phyloP scores from a whole-genome alignment of 768 basidiomycete genomes.

The Nevesoporus exiguus region DNA sequence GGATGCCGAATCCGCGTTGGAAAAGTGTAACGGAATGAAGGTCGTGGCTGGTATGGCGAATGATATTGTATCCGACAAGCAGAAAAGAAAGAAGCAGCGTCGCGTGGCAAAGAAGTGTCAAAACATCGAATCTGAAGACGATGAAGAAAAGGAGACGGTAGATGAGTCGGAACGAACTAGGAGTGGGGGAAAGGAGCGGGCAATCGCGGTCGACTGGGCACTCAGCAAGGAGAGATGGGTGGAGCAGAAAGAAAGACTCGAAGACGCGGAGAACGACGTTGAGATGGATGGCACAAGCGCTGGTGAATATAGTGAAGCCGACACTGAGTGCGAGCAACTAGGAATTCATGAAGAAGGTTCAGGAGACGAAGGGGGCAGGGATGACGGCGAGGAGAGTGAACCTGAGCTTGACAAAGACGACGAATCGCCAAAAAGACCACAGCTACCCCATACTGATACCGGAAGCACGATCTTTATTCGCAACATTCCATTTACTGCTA shows the following conservation, averaged over 20 bases:
- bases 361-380: slow-evolving; percentile 27
- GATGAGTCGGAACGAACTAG: slow-evolving; percentile 34
- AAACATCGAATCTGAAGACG: slow-evolving; percentile 29
- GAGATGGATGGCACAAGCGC: slow-evolving; percentile 30
- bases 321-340: slow-evolving; percentile 40
- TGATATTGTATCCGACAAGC: slow-evolving; percentile 49
- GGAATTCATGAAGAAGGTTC: slow-evolving; percentile 42
- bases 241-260: slow-evolving; percentile 63
- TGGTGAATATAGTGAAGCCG: slow-evolving; percentile 29
- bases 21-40: slow-evolving; percentile 72
- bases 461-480: slow-evolving; percentile 93
- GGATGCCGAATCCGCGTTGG: slow-evolving; percentile 80
- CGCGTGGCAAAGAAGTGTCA: slow-evolving; percentile 47
- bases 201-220: slow-evolving; percentile 95
- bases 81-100: slow-evolving; percentile 62
- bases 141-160: slow-evolving; percentile 36
- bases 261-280: slow-evolving; percentile 30
- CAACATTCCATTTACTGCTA: slow-evolving; percentile 88
- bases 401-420: slow-evolving; percentile 18
- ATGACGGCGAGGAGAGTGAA: slow-evolving; percentile 24
- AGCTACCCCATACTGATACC: slow-evolving; percentile 77
- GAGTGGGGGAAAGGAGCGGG: slow-evolving; percentile 46
- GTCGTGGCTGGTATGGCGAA: slow-evolving; percentile 63
- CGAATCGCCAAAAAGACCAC: slow-evolving; percentile 54
- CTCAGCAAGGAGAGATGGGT: slow-evolving; percentile 92